Evolutionary conservation across 2,329 filamentous ascomycete genomes (phyloP).

Genomic region (Chalaropsis ovoidea): DNA sequence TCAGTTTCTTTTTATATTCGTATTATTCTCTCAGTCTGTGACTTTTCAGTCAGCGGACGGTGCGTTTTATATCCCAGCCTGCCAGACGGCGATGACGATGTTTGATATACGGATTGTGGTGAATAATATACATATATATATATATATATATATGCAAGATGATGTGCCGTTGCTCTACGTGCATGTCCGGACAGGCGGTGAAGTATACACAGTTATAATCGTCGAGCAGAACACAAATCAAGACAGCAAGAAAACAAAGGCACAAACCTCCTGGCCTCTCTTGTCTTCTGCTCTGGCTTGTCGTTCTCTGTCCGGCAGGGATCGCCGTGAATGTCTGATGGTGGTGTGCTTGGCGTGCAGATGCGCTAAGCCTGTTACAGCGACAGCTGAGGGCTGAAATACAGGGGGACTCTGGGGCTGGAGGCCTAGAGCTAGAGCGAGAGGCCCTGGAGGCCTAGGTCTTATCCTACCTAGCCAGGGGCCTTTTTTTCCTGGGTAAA

Average conservation of each 20-base stretch:
- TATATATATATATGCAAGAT: too few species aligned
- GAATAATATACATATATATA: too few species aligned
- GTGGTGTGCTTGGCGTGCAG: slow-evolving; percentile 7
- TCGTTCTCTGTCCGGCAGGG: not conserved
- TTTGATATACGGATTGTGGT: not conserved
- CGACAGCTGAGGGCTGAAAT: slow-evolving; percentile 2
- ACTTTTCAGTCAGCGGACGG: not conserved
- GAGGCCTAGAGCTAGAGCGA: too few species aligned
- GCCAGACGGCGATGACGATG: not conserved
- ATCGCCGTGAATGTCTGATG: slow-evolving; percentile 1
- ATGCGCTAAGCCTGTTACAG: slow-evolving; percentile 8
- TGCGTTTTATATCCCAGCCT: not conserved
- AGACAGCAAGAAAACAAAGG: too few species aligned
- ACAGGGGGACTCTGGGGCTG: not conserved
- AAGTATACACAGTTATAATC: too few species aligned
- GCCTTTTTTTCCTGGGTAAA: not conserved
- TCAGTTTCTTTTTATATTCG: not conserved
- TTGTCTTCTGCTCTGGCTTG: not conserved
- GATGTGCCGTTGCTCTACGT: not conserved
- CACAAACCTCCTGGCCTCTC: not conserved
- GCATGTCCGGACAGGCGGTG: not conserved
- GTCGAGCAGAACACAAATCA: too few species aligned
- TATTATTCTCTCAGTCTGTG: not conserved
- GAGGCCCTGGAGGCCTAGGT: not conserved
- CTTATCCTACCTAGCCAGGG: not conserved